A percentile compares a stretch with the other conserved stretches of the same genome.
These are phyloP conservation scores for Phialophora macrospora DNA, from an alignment of 2,329 filamentous ascomycete species.

Conservation along the genomic window DNA sequence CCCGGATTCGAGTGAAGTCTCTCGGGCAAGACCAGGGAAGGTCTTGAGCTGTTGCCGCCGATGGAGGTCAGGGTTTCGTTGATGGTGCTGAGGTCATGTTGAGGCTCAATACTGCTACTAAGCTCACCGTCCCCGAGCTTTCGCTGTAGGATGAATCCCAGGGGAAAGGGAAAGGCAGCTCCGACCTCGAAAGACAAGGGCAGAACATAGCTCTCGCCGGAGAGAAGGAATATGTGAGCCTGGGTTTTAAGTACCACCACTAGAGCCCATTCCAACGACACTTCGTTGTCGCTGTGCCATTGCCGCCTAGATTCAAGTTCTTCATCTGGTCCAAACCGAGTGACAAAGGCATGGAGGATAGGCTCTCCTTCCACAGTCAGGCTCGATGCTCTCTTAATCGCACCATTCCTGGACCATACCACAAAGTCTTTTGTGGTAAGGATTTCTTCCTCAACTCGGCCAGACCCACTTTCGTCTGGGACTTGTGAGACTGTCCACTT, in stretches of 20 bases:
- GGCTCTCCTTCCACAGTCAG: slow-evolving; percentile 86
- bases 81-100: slow-evolving; percentile 37
- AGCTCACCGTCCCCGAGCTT: slow-evolving; percentile 58
- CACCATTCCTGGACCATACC: slow-evolving; percentile 84
- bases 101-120: slow-evolving; percentile 54
- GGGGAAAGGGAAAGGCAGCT: slow-evolving; percentile 77
- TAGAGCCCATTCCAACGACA: slow-evolving; percentile 55
- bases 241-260: slow-evolving; percentile 92
- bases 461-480: slow-evolving; percentile 49
- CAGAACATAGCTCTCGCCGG: slow-evolving; percentile 84
- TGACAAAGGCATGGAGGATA: slow-evolving; percentile 83
- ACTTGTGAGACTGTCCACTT: slow-evolving; percentile 63
- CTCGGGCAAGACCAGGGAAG: slow-evolving; percentile 56
- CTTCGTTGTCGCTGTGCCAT: neutral
- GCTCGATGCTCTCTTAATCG: slow-evolving; percentile 83
- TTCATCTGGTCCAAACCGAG: slow-evolving; percentile 69
- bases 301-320: slow-evolving; percentile 26
- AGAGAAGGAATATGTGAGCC: slow-evolving; percentile 89
- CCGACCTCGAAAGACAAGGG: slow-evolving; percentile 96
- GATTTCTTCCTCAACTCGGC: slow-evolving; percentile 73
- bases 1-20: slow-evolving; percentile 61
- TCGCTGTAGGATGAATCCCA: slow-evolving; percentile 84
- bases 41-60: slow-evolving; percentile 49
- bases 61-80: slow-evolving; percentile 44
- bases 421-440: slow-evolving; percentile 76